Evolutionary conservation across 2,329 filamentous ascomycete species (phyloP), one percentile per base, ranked within the genome.

Genomic region (Trichocomaceae sp.): DNA sequence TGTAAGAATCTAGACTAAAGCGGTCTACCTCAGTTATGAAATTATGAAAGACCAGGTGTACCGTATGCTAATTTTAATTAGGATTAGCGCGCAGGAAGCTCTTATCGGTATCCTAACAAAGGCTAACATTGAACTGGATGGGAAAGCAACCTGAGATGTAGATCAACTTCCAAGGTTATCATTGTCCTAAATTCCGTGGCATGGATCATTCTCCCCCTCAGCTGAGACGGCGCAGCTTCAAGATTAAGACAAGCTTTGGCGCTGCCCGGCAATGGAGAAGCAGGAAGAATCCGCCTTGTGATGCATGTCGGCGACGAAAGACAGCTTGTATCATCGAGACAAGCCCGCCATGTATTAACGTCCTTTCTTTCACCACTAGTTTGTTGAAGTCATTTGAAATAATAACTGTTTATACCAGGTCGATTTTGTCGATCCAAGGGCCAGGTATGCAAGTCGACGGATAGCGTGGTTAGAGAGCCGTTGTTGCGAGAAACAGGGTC

Each of bases 271-370:
- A 42, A 19, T 52, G 37, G 39, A 39, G 75, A 53, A 77, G 75
- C 61, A 71, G 75, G 55, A 77, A 77, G 63, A 74, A 74, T 55
- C 69, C 74, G 23, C 75, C 75, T 2, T 78, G 75, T 57, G 75
- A 77, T 62, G 67, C 69, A 10, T 77, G 75, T 58, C 72, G 75
- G 8, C 66, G 65, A 47, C 66, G 75, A 17, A 77, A 77, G 64
- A 76, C 74, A 42, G 75, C 73, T n/a, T 77, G 75, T 60, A 70
- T 77, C 7, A 77, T 78, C 53, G 69, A 72, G 29, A 66, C 65
- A 10, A 64, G 69, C 55, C 75, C 75, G 50, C 75, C 75, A 55
- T 77, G 75, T 77, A 29, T 26, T 26, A 26, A 67, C 64, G 73
- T 41, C 17, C 29, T 44, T 44, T 22, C 41, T 23, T 58, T 51